Conservation (phyloP, 805 yeast species). For the Wickerhamomyces silvicola region DNA sequence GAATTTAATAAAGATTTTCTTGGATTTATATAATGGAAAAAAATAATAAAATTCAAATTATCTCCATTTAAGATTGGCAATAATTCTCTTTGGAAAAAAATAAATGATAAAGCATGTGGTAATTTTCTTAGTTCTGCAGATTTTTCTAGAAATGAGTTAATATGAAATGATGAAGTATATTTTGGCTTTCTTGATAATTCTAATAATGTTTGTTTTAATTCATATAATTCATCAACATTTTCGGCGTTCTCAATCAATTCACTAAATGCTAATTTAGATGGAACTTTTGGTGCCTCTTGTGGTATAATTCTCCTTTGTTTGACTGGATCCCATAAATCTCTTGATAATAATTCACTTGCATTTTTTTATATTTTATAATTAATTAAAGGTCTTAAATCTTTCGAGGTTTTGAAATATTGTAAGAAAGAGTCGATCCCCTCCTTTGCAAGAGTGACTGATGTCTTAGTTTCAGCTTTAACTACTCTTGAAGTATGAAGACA, state of each 20-base stretch:
- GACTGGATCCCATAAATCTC: conserved; percentile 33
- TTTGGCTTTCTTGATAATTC: conserved; percentile 15
- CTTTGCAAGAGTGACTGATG: conserved; percentile 10
- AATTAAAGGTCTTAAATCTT: conserved; percentile 29
- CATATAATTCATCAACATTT: conserved; percentile 13
- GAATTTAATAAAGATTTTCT: conserved; percentile 10
- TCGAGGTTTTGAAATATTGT: conserved; percentile 28
- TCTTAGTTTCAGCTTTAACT: conserved; percentile 1
- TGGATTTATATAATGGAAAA: conserved; percentile 18
- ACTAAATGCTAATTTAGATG: conserved; percentile 21
- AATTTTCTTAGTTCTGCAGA: conserved; percentile 16
- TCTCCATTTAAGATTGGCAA: conserved; percentile 5
- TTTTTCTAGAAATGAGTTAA: conserved; percentile 16
- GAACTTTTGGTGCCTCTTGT: conserved; percentile 24
- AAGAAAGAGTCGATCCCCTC: conserved; percentile 26
- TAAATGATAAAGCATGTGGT: conserved; percentile 16
- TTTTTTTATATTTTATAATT: conserved; percentile 37
- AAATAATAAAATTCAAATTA: conserved; percentile 16
- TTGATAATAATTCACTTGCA: conserved; percentile 29
- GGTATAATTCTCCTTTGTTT: conserved; percentile 29
- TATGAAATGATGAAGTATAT: conserved; percentile 14
- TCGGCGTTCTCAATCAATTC: conserved; percentile 20
- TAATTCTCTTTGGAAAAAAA: conserved; percentile 14
- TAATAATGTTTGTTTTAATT: conserved; percentile 10
- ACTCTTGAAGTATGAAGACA: conserved; percentile 10